Base-by-base conservation (phyloP, 2,329 filamentous ascomycete genomes). In the Phialophora macrospora region DNA sequence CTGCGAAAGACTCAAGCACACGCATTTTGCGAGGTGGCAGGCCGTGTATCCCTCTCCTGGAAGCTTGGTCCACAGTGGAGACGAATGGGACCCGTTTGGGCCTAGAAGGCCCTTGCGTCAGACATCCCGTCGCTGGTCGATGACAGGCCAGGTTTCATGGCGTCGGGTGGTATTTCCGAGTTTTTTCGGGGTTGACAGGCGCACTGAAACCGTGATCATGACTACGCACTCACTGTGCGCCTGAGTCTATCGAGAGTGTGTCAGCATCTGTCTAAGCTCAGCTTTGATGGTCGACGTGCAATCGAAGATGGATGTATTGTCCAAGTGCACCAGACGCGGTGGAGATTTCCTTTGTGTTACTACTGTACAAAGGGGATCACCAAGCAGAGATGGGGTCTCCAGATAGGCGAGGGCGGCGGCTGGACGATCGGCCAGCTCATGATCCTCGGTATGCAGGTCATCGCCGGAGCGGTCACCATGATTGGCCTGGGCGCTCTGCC, bases 341-440 rank as follows among this genome's bases (percentile, higher is more conserved):
- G 54, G 58, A 55, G 57, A 44, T 28, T 14, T 24, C 11, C 34
- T 54, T 52, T 34, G 58, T 60, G 48, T 52, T 41, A 54, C 58
- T n/a, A n/a, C n/a, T n/a, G n/a, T n/a, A n/a, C 30, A 60, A 44
- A 8, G 48, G 17, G 38, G 34, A 54, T 59, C 48, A 54, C 55
- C 55, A 54, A 20, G 34, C 30, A 34, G 51, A 41, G 41, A 55
- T 51, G 57, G 61, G 59, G 61, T 51, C 52, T 55, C 57, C 38
- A 64, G 67, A 68, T 68, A 68, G 64, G 64, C 67, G 67, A 68
- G 67, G n/a, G 56, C 63, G 60, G 60, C 63, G 66, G 60, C 41
- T 60, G 57, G 49, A 64, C 61, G 63, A 68, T 68, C 67, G 65
- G 44, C 58, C 64, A 61, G 55, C 55, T 66, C 38, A 57, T 48